These are phyloP conservation scores for Lactifluus rugatus DNA, from an alignment of 768 basidiomycete genomes.

Conservation along the genomic window DNA sequence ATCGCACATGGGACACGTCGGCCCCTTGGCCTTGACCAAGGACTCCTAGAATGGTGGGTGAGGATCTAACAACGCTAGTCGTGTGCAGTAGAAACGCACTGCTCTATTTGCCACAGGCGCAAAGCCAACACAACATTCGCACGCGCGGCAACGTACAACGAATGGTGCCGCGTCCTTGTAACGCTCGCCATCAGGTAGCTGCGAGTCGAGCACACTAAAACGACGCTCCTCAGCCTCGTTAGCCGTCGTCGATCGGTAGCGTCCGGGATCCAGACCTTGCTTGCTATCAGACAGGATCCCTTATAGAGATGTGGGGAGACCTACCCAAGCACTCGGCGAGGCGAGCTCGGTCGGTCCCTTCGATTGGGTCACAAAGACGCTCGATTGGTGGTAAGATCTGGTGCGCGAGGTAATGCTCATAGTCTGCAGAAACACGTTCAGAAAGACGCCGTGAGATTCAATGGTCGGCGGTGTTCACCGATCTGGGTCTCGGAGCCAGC, in stretches of 20 bases:
- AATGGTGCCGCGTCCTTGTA: constrained; percentile 72
- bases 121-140: constrained; percentile 51
- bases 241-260: constrained; percentile 35
- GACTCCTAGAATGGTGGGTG: constrained; percentile 40
- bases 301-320: constrained; percentile 17
- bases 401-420: constrained; percentile 81
- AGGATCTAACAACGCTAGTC: neutral
- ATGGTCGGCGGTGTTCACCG: constrained; percentile 37
- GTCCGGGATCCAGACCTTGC: constrained; percentile 51
- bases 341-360: constrained; percentile 86
- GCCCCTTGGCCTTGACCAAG: constrained; percentile 54
- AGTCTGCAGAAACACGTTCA: constrained; percentile 42
- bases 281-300: neutral
- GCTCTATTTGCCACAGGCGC: constrained; percentile 49
- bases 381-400: constrained; percentile 94
- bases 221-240: constrained; percentile 45
- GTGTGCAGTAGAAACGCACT: constrained; percentile 28
- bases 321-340: constrained; percentile 92
- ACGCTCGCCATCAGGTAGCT: constrained; percentile 77
- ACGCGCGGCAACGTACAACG: constrained; percentile 65
- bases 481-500: constrained; percentile 58
- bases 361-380: constrained; percentile 91
- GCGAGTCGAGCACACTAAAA: constrained; percentile 79
- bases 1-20: constrained; percentile 62
- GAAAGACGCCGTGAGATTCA: neutral